Evolutionary conservation across 768 basidiomycete genomes (phyloP).

Genomic region (Lentinus tigrinus): DNA sequence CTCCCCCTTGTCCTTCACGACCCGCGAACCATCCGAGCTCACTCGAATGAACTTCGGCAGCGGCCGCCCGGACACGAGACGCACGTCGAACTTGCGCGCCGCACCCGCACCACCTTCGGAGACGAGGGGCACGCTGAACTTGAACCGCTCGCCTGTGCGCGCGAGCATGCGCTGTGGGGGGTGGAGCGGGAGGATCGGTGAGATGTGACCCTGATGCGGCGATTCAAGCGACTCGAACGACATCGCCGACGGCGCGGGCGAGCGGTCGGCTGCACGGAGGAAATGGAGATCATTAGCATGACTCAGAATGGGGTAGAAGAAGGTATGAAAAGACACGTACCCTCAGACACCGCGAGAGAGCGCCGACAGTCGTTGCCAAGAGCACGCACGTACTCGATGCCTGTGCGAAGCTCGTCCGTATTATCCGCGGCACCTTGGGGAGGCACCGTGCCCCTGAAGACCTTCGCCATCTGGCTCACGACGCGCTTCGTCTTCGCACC

Average conservation of each 20-base stretch:
- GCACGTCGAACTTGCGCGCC: constrained; percentile 41
- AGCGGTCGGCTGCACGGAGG: constrained; percentile 20
- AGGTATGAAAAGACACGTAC: constrained; percentile 28
- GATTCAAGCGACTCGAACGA: constrained; percentile 68
- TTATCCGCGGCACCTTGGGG: constrained; percentile 36
- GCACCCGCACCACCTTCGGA: constrained; percentile 26
- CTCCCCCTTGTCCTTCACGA: constrained; percentile 12
- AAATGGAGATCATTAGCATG: not conserved
- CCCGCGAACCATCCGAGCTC: constrained; percentile 40
- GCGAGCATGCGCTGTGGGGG: constrained; percentile 42
- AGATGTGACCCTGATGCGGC: constrained; percentile 45
- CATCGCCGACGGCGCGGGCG: constrained; percentile 43
- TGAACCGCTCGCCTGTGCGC: constrained; percentile 58
- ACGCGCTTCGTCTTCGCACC: constrained; percentile 38
- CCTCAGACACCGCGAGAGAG: constrained; percentile 6
- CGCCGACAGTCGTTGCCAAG: constrained; percentile 52
- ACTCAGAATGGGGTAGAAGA: constrained; percentile 8
- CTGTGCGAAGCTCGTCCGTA: constrained; percentile 66
- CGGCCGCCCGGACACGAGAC: constrained; percentile 48
- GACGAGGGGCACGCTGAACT: constrained; percentile 47
- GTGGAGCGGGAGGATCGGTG: constrained; percentile 17
- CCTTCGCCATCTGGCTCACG: constrained; percentile 64
- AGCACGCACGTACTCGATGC: constrained; percentile 68
- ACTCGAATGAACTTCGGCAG: constrained; percentile 57
- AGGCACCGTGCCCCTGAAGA: constrained; percentile 41